Evolutionary conservation across 495 filamentous ascomycete genomes (phyloP), one percentile per base, ranked within the genome.

Genomic region (Penicillium daleae): DNA sequence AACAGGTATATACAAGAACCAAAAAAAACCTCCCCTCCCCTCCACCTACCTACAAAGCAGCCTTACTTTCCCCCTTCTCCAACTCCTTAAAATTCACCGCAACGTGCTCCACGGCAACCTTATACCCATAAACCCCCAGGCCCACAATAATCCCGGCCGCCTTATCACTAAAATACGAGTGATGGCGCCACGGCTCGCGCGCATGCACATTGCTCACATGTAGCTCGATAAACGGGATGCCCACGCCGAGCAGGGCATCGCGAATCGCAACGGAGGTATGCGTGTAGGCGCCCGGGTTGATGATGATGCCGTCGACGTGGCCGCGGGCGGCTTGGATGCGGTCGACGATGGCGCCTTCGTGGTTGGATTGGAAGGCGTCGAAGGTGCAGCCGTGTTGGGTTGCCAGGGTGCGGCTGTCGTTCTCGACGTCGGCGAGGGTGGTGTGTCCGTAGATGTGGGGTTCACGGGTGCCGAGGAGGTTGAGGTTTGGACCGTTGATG

Each of bases 401-500:
- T 48, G 83, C 82, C 64, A 85, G 80, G 15, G 74, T 56, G 32
- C 71, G 59, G 48, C 78, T 78, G 56, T 72, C 62, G n/a, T 60
- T 24, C 52, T 85, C 81, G 65, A 91, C 77, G 62, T 89, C 82
- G 37, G 75, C 10, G 40, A 92, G 85, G 1, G 88, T 90, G 4
- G 84, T 85, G 62, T 71, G 75, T 68, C 89, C 89, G 78, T 90
- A 90, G 69, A 91, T 83, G 62, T 86, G 76, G 13, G 88, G 89
- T 71, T 92, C 89, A 22, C 89, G 82, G 51, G 85, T 88, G 33
- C 88, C 89, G 55, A 91, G 83, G 65, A 92, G 88, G 79, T 90
- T 92, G 70, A 92, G 86, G 76, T 92, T 91, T n/a, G 88, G 88
- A 33, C 89, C 89, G 75, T 91, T 91, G 79, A 92, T 84, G 59